Evolutionary conservation across 768 basidiomycete species (phyloP).

Genomic region (Mycena galopus): DNA sequence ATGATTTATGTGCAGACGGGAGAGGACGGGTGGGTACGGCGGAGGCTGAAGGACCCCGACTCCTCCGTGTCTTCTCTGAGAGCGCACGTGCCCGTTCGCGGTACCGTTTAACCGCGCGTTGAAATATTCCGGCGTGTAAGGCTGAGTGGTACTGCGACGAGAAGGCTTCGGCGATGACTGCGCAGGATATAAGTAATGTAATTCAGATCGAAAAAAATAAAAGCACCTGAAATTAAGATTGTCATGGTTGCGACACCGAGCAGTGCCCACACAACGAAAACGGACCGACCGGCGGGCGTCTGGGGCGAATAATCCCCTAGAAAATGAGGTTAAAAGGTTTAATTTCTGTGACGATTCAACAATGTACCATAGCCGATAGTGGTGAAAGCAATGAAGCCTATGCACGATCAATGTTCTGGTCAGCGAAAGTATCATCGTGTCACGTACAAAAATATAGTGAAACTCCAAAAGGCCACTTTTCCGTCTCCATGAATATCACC

Average conservation of each 20-base stretch:
- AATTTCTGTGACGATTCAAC: neutral
- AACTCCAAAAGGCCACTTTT: slow-evolving; percentile 73
- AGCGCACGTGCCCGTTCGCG: slow-evolving; percentile 33
- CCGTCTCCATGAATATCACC: slow-evolving; percentile 75
- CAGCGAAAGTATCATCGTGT: neutral
- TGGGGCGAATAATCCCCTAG: slow-evolving; percentile 71
- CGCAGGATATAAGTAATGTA: neutral
- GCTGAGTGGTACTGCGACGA: slow-evolving; percentile 73
- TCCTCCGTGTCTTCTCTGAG: slow-evolving; percentile 14
- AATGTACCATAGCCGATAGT: slow-evolving; percentile 77
- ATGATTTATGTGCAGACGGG: slow-evolving; percentile 16
- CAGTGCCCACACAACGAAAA: slow-evolving; percentile 86
- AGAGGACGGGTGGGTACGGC: neutral
- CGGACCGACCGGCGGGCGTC: slow-evolving; percentile 77
- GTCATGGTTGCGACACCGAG: slow-evolving; percentile 84
- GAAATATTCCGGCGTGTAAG: slow-evolving; percentile 61
- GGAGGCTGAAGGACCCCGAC: neutral
- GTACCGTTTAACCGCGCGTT: slow-evolving; percentile 61
- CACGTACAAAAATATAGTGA: slow-evolving; percentile 81
- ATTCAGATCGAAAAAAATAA: neutral
- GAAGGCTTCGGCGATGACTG: slow-evolving; percentile 77
- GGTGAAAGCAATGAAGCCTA: slow-evolving; percentile 80
- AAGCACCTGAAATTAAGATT: slow-evolving; percentile 74
- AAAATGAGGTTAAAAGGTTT: neutral
- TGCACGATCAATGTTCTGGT: neutral